A percentile compares a stretch with the other conserved stretches of the same genome.
Evolutionary conservation across 2,329 filamentous ascomycete species (phyloP).

Genomic region (Aureobasidium leucospermi): DNA sequence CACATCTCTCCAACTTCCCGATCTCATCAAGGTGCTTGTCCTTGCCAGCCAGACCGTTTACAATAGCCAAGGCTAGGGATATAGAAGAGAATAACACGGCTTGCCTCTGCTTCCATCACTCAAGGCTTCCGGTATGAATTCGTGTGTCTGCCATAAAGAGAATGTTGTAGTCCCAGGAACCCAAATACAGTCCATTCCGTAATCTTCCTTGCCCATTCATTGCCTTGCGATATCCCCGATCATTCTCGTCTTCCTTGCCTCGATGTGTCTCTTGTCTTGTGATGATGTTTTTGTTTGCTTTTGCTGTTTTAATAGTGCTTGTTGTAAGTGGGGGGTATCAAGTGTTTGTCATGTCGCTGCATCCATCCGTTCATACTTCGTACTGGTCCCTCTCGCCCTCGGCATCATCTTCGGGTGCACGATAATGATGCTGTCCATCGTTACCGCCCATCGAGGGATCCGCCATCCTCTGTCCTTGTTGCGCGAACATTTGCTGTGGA

Average conservation of each 20-base stretch:
- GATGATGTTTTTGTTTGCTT: background rate
- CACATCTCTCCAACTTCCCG: background rate
- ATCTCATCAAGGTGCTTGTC: background rate
- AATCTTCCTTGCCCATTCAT: background rate
- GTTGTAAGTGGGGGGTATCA: conserved; percentile 11
- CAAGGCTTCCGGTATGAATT: background rate
- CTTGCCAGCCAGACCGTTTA: background rate
- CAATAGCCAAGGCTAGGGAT: background rate
- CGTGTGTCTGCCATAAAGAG: background rate
- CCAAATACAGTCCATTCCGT: background rate
- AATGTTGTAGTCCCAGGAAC: background rate
- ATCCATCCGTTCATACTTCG: conserved; percentile 10
- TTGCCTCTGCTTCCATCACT: background rate
- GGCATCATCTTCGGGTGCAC: conserved; percentile 15
- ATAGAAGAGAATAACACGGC: conserved; percentile 3
- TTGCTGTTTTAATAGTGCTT: background rate
- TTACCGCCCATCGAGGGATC: conserved; percentile 15
- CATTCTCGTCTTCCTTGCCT: background rate
- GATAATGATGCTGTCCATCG: conserved; percentile 15
- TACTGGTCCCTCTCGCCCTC: conserved; percentile 17
- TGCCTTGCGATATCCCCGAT: background rate
- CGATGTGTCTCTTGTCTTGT: background rate
- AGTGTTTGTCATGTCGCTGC: conserved; percentile 5
- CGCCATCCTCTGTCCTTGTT: conserved; percentile 16
- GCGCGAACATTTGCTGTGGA: conserved; percentile 13